Evolutionary conservation across 169 alveolate genomes (phyloP).

Genomic region (Cryptosporidium sp.): DNA sequence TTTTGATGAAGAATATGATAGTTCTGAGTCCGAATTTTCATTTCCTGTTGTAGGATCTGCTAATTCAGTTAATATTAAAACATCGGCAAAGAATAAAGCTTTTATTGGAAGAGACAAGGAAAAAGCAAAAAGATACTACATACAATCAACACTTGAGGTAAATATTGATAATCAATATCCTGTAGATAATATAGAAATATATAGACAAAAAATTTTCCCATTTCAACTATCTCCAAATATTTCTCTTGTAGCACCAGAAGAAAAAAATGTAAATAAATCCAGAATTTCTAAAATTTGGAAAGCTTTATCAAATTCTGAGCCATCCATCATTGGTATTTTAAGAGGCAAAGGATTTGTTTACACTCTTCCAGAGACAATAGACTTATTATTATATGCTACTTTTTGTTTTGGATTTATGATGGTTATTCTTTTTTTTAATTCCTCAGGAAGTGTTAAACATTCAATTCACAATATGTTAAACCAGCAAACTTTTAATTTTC

Average conservation of each 20-base stretch:
- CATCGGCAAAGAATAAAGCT: neutral
- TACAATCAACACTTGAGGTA: conserved; percentile 62
- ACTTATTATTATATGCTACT: conserved; percentile 13
- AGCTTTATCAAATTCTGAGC: conserved; percentile 47
- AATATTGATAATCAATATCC: conserved; percentile 64
- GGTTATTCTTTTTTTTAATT: conserved; percentile 25
- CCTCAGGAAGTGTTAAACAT: conserved; percentile 59
- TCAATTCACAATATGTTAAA: conserved; percentile 20
- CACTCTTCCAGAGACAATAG: conserved; percentile 41
- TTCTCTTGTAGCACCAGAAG: conserved; percentile 19
- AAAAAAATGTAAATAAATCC: neutral
- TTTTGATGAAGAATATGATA: conserved; percentile 46
- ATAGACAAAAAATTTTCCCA: conserved; percentile 66
- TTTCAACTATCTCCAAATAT: conserved; percentile 51
- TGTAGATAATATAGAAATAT: conserved; percentile 47
- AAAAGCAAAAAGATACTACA: conserved; percentile 35
- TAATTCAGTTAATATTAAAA: neutral
- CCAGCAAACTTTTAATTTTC: conserved; percentile 22
- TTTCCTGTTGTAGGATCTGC: neutral
- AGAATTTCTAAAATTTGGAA: conserved; percentile 28
- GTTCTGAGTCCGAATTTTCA: conserved; percentile 35
- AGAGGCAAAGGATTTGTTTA: conserved; percentile 41
- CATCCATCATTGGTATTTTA: conserved; percentile 41
- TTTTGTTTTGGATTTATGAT: conserved; percentile 16
- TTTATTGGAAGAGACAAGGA: conserved; percentile 2